Percentiles rank a stretch among this genome's conserved stretches.
phyloP scores from a whole-genome alignment of 495 filamentous ascomycete genomes.

The Xylaria palmicola region DNA sequence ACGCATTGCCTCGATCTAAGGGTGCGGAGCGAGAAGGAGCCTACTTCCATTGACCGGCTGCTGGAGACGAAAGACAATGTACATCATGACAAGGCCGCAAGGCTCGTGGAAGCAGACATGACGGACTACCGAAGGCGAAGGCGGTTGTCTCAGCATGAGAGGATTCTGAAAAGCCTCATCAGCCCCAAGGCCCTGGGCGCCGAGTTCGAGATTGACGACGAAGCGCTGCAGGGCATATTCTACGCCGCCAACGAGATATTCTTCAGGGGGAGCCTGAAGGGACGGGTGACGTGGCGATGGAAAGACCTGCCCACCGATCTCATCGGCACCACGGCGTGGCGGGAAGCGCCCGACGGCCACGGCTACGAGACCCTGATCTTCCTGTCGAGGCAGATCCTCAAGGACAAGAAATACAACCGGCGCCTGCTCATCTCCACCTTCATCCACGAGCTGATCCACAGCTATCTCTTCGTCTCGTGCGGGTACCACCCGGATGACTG shows the following conservation, averaged over 20 bases:
- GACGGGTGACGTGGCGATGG: constrained; percentile 56
- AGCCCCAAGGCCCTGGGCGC: constrained; percentile 36
- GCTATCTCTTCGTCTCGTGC: constrained; percentile 55
- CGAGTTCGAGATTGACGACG: constrained; percentile 49
- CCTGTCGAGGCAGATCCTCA: constrained; percentile 50
- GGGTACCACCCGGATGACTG: constrained; percentile 48
- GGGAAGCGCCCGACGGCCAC: constrained; percentile 33
- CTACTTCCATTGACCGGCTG: constrained; percentile 11
- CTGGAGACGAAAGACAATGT: constrained; percentile 18
- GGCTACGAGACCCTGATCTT: constrained; percentile 58
- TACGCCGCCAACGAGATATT: constrained; percentile 54
- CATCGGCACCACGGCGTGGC: constrained; percentile 55
- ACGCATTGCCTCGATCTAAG: constrained; percentile 18
- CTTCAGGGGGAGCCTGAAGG: constrained; percentile 48
- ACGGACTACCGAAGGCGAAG: constrained; percentile 39
- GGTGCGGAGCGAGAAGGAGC: constrained; percentile 15
- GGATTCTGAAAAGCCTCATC: constrained; percentile 50
- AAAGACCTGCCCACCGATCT: constrained; percentile 38
- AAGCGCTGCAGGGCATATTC: constrained; percentile 49
- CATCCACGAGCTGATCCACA: constrained; percentile 58
- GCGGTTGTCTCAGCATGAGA: constrained; percentile 48
- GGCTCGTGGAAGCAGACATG: constrained; percentile 41
- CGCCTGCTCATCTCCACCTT: constrained; percentile 56
- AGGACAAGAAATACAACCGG: constrained; percentile 45
- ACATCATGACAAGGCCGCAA: constrained; percentile 41